Evolutionary conservation across 2,329 filamentous ascomycete species (phyloP).

Genomic region (Rhinocladiella similis): DNA sequence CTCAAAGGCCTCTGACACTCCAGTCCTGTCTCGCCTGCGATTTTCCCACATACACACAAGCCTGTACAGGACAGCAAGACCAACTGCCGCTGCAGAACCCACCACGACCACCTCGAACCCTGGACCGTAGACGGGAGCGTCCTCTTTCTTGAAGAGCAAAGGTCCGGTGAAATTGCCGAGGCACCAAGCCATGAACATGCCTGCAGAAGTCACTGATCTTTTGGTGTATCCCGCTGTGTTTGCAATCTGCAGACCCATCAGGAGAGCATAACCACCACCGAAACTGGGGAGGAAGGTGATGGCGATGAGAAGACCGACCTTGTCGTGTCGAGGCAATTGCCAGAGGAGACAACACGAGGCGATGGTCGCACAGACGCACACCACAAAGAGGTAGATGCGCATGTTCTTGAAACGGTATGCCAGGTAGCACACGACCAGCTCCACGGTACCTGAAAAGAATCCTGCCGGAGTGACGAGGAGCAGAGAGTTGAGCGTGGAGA

Average conservation of each 20-base stretch:
- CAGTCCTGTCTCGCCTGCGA: conserved; percentile 12
- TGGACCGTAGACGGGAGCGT: conserved; percentile 33
- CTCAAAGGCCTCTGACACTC: conserved; percentile 48
- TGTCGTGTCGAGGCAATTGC: conserved; percentile 43
- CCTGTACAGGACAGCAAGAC: conserved; percentile 30
- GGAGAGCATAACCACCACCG: conserved; percentile 51
- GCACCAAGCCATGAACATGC: conserved; percentile 29
- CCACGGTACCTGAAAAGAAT: conserved; percentile 37
- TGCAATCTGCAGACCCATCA: conserved; percentile 51
- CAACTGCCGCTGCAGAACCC: conserved; percentile 20
- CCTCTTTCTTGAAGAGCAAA: conserved; percentile 34
- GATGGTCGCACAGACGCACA: conserved; percentile 45
- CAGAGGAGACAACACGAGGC: conserved; percentile 45
- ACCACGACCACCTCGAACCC: conserved; percentile 36
- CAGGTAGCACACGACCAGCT: conserved; percentile 43
- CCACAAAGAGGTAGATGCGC: conserved; percentile 42
- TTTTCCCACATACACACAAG: conserved; percentile 30
- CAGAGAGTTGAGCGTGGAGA: conserved; percentile 62
- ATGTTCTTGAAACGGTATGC: conserved; percentile 40
- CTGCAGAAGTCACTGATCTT: conserved; percentile 22
- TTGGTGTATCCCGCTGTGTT: conserved; percentile 32
- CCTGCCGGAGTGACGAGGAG: conserved; percentile 55
- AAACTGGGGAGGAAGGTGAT: conserved; percentile 50
- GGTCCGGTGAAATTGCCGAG: conserved; percentile 44
- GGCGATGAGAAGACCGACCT: conserved; percentile 50